Percentiles rank a stretch among this genome's conserved stretches.
These are phyloP conservation scores for Hypoxylon crocopeplum DNA, from an alignment of 495 filamentous ascomycete genomes.

Conservation along the genomic window DNA sequence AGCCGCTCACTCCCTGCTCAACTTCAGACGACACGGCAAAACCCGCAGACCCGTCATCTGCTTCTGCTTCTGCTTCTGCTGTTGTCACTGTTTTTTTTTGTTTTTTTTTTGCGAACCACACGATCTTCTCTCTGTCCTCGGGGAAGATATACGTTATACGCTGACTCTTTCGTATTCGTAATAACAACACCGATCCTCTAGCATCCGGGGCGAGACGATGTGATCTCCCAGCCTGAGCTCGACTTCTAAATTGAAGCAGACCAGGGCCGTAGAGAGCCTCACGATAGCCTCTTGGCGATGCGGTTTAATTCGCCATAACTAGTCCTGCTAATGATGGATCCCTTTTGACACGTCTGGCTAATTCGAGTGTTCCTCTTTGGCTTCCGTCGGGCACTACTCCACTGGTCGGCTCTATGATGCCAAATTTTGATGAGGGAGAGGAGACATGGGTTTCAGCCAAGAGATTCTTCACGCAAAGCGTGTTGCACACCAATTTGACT, in stretches of 20 bases:
- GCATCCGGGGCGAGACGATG: neutral
- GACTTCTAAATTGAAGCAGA: neutral
- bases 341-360: constrained; percentile 2
- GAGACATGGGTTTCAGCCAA: constrained; percentile 36
- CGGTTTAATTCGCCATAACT: constrained; percentile 11
- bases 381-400: constrained; percentile 9
- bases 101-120: too few species aligned
- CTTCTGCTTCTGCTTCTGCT: neutral
- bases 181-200: too few species aligned
- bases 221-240: neutral
- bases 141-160: too few species aligned
- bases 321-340: constrained; percentile 19
- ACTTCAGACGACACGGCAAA: constrained; percentile 24
- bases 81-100: too few species aligned
- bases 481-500: constrained; percentile 28
- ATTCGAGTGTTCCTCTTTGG: too few species aligned
- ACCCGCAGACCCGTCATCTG: too few species aligned
- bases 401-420: constrained; percentile 6
- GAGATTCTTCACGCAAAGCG: constrained; percentile 34
- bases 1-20: constrained; percentile 15
- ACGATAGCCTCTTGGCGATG: constrained; percentile 19
- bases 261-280: constrained; percentile 20
- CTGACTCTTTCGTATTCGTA: too few species aligned
- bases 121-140: too few species aligned
- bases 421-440: constrained; percentile 9